Base-by-base conservation (phyloP, 305 asterid species). In the Solanum aculeatissimum region DNA sequence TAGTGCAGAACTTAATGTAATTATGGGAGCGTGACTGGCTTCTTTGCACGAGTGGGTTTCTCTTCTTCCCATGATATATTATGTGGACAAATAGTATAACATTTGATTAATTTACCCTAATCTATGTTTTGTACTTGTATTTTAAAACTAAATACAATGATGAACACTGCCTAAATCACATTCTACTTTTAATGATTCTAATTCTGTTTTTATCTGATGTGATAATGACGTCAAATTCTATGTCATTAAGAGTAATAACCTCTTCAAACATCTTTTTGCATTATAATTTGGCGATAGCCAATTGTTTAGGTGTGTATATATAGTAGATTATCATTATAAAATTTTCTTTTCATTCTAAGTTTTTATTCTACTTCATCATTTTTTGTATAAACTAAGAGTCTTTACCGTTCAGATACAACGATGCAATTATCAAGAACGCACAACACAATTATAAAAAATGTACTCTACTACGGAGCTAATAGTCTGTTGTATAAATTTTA, bases 31-130 rank as follows among this genome's bases (percentile, higher is more conserved):
- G 89, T 90, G 92, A 85, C 82, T 74, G 88, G 23, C 21, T 82
- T 72, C 80, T 87, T 83, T 86, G 90, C 95, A 87, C 91, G 93
- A 85, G 91, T 84, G 92, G 83, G 32, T 47, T 85, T 87, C 91
- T 85, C 93, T 57, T 71, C 29, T 87, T 75, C 86, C 90, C 45
- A 85, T 32, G n/a, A 53, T 11, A 72, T 66, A 32, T 84, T 82
- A 62, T 62, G 9, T 13, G 15, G 15, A 9, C 55, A 68, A 68
- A 14, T 7, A 7, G 16, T 74, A 60, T 27, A 65, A 66, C 69
- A 29, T 16, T 86, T 55, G 32, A 63, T 71, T 83, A 54, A 57
- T 83, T 38, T 69, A 19, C 7, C 81, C 21, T 83, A 69, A 53
- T 7, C 80, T 83, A 81, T 15, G 72, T 6, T 51, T 51, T 51